A percentile compares a stretch with the other conserved stretches of the same genome.
phyloP scores from a whole-genome alignment of 805 yeast species.

The Pichia nakasei region DNA sequence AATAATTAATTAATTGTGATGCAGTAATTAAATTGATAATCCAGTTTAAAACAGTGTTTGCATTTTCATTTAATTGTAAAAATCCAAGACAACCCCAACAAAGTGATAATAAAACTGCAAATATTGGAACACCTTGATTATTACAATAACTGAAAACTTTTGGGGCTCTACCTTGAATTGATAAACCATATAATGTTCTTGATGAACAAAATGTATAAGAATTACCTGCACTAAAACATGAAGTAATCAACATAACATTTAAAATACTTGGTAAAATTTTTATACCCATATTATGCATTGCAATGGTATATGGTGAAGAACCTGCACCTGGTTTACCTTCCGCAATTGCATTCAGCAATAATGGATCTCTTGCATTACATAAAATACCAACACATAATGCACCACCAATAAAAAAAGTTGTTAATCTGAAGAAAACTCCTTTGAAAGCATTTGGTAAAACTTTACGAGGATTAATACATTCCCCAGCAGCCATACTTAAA shows the following conservation, averaged over 20 bases:
- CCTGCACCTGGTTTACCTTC: slow-evolving; percentile 36
- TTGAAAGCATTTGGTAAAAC: slow-evolving; percentile 37
- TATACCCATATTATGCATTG: slow-evolving; percentile 59
- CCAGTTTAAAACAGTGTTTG: slow-evolving; percentile 66
- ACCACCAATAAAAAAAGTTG: slow-evolving; percentile 39
- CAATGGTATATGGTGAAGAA: slow-evolving; percentile 71
- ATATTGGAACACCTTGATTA: slow-evolving; percentile 66
- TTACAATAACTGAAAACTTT: slow-evolving; percentile 51
- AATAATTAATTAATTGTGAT: slow-evolving; percentile 57
- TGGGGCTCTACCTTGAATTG: slow-evolving; percentile 68
- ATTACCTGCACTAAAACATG: slow-evolving; percentile 79
- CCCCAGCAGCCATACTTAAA: slow-evolving; percentile 38
- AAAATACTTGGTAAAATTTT: slow-evolving; percentile 63
- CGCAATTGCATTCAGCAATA: slow-evolving; percentile 26
- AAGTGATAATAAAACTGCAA: slow-evolving; percentile 43
- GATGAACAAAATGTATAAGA: slow-evolving; percentile 69
- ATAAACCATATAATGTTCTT: slow-evolving; percentile 57
- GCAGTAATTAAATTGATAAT: slow-evolving; percentile 61
- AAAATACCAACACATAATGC: slow-evolving; percentile 39
- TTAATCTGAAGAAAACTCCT: slow-evolving; percentile 35
- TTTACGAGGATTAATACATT: slow-evolving; percentile 36
- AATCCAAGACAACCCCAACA: slow-evolving; percentile 62
- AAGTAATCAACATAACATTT: slow-evolving; percentile 62
- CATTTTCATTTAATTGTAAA: slow-evolving; percentile 50
- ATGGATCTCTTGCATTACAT: slow-evolving; percentile 34